phyloP scores from a whole-genome alignment of 2,329 filamentous ascomycete species.

The Pseudocercospora fijiensis region DNA sequence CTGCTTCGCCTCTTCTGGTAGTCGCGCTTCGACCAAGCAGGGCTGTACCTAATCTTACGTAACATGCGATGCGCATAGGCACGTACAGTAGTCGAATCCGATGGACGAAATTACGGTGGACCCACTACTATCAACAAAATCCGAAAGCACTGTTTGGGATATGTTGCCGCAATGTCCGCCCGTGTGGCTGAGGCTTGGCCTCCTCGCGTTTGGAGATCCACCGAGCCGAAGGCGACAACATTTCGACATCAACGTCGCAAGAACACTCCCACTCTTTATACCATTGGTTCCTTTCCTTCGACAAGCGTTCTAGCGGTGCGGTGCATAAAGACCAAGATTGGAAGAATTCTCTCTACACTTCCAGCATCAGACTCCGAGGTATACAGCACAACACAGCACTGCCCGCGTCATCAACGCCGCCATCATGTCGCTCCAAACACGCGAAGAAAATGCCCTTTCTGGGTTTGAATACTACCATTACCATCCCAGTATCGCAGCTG shows the following conservation, averaged over 20 bases:
- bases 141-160: not conserved
- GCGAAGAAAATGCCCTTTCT: conserved; percentile 9
- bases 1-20: not conserved
- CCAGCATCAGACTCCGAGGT: not conserved
- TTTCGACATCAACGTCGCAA: not conserved
- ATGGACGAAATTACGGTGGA: no score
- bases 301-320: not conserved
- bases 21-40: not conserved
- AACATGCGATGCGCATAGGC: not conserved
- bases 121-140: not conserved
- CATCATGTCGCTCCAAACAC: not conserved
- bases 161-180: not conserved
- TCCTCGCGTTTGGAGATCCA: not conserved
- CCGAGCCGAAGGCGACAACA: conserved; percentile 2
- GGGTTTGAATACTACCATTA: conserved; percentile 20
- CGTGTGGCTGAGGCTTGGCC: not conserved
- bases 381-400: not conserved
- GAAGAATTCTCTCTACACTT: not conserved
- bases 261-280: not conserved
- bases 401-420: not conserved
- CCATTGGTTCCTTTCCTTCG: not conserved
- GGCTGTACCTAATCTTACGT: not conserved
- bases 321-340: not conserved
- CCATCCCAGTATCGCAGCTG: conserved; percentile 11
- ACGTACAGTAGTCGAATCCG: no score